Conservation (phyloP, 2,329 filamentous ascomycete species). For the Golovinomyces cichoracearum region DNA sequence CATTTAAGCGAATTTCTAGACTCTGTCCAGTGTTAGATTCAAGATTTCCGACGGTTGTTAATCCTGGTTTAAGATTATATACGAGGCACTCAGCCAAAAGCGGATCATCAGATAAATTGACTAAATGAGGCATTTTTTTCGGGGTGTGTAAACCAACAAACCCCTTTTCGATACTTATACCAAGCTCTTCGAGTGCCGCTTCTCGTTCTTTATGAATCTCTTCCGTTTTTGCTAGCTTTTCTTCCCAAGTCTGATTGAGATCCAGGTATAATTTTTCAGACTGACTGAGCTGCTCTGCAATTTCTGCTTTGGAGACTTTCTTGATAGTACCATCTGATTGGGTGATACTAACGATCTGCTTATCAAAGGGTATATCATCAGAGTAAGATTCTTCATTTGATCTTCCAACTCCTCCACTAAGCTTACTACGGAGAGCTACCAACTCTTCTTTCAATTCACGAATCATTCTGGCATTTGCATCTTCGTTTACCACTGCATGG, state of each 20-base stretch:
- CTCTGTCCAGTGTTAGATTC: slow-evolving; percentile 50
- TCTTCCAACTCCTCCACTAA: slow-evolving; percentile 33
- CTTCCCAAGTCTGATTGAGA: slow-evolving; percentile 95
- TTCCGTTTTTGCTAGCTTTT: slow-evolving; percentile 85
- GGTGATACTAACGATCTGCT: slow-evolving; percentile 90
- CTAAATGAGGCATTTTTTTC: slow-evolving; percentile 97
- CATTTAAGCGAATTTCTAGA: slow-evolving; percentile 79
- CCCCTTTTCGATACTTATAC: slow-evolving; percentile 96
- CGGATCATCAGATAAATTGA: slow-evolving; percentile 88
- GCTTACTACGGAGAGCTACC: slow-evolving; percentile 59
- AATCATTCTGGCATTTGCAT: slow-evolving; percentile 97
- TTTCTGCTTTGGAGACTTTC: slow-evolving; percentile 94
- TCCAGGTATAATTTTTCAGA: slow-evolving; percentile 91
- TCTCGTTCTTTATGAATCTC: slow-evolving; percentile 95
- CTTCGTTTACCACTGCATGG: slow-evolving; percentile 95
- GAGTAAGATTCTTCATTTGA: slow-evolving; percentile 63
- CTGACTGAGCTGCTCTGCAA: slow-evolving; percentile 83
- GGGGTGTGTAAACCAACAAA: slow-evolving; percentile 86
- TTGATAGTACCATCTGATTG: slow-evolving; percentile 63
- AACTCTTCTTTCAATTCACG: slow-evolving; percentile 91
- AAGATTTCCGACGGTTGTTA: slow-evolving; percentile 80
- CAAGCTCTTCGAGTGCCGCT: slow-evolving; percentile 77
- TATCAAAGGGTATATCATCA: slow-evolving; percentile 70
- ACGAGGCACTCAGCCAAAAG: slow-evolving; percentile 85
- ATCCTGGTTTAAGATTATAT: slow-evolving; percentile 91